Base-by-base conservation (phyloP, 1,139 yeast genomes). In the Pichia norvegensis region DNA sequence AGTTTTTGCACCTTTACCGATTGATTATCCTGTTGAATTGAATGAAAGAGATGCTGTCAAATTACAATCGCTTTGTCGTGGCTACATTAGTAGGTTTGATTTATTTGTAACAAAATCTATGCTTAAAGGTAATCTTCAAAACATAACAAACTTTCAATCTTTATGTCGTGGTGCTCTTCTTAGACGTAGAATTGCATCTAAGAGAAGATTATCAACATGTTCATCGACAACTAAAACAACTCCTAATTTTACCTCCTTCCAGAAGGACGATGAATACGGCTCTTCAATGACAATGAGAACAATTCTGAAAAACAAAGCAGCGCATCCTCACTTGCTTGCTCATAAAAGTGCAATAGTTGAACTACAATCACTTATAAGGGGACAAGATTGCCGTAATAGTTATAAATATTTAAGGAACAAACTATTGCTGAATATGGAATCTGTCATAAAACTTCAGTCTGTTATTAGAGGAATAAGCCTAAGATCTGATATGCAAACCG, bases 31-130 rank as follows among this genome's bases (percentile, higher is more conserved):
- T 36, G 14, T 5, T 13, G 14, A 3, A 19, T 20, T 20, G 9
- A 14, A 22, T 20, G 38, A 17, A 4, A 5, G 9, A 9, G 33
- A 27, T 13, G 61, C 72, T 11, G 59, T 69, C 29, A 53, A 55
- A 47, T 66, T 83, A 29, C 92, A 84, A 59, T 73, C 87, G 0
- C 64, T 79, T 29, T 72, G 83, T 9, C 69, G 85, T 54, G 92
- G 90, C 25, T 81, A 85, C 1, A 69, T 76, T 45, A 66, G 77
- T 51, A 70, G 94, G 42, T 84, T 80, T 60, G 66, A 66, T 25
- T 68, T 81, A 68, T 81, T 79, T 61, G 82, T 82, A 36, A 74
- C 76, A 54, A 73, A 69, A 47, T 78, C 79, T 51, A 74, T 79
- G 71, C 59, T 81, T 35, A 75, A 74, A 52, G 77, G 81, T 3